Base-by-base conservation (phyloP, 2,329 filamentous ascomycete genomes). In the Teratosphaeria gauchensis region DNA sequence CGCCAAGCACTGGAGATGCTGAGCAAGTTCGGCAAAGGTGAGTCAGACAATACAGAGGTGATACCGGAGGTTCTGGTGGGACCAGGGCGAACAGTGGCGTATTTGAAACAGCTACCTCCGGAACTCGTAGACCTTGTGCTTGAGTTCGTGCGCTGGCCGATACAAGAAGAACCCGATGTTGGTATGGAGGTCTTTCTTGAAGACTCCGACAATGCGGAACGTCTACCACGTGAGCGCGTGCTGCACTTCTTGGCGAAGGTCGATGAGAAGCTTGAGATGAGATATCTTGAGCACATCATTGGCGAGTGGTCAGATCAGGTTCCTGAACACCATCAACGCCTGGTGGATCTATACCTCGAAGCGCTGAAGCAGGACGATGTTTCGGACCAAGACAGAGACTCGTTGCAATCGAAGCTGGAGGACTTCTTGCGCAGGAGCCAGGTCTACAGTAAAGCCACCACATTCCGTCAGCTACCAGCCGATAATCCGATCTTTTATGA, bases 201-300 rank as follows among this genome's bases (percentile, higher is more conserved):
- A 1, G 94, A 99, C 71, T 94, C 90, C 0, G 90, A 96, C 70
- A 97, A 97, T 68, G 92, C 94, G 1, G 94, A 97, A 76, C 90
- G 86, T 0, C 74, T 99, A 11, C 91, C 92, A 2, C 82, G 92
- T 51, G 82, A 89, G 32, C 82, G 77, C 56, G 89, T 99, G 0
- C 78, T 92, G 2, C 77, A 80, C 1, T 97, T 92, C 68, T 76
- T 99, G 3, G 80, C 84, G 51, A 75, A 77, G 0, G 84, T 95
- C 35, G 85, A 95, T 66, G 69, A 78, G 9, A 79, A 80, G 52
- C 81, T 97, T 11, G 90, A 94, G 62, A 82, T 90, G 30, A 82
- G 78, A 61, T 99, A 99, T 71, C 78, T 97, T 4, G 92, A 96
- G 70, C 92, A 99, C 74, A 83, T 97, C 57, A 90, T 97, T 66